Base-by-base conservation (phyloP, 768 basidiomycete genomes). In the Cyathus striatus region DNA sequence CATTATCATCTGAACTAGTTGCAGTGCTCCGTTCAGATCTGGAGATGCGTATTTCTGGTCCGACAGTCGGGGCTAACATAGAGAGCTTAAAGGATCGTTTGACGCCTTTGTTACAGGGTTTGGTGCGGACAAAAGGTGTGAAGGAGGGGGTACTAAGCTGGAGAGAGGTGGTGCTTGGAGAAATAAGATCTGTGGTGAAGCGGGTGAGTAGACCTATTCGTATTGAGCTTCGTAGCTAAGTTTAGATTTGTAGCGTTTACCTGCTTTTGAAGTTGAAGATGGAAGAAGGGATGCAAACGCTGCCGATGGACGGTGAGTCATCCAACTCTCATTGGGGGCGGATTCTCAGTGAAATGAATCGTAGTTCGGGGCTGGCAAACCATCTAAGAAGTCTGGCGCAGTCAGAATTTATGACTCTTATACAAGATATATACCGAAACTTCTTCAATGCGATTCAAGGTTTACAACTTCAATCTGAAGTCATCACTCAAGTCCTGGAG, bases 1-100 rank as follows among this genome's bases (percentile, higher is more conserved):
- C 87, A 0, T 67, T 96, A 18, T 82, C 90, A 5, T 69, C 77
- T 14, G 91, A 95, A 56, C 68, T 94, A 2, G 79, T 90, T n/a
- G 70, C 72, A 20, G 74, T 84, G 2, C 71, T 94, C 22, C 73
- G 76, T 37, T 68, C 71, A 38, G 89, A 90, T 60, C 65, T 93
- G 24, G 63, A 75, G 3, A 71, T 77, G 38, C 75, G 81, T 16
- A 70, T 34, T 26, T 21, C 4, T 3, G 30, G 10, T 10, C 20
- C n/a, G n/a, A 23, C 23, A 5, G 40, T n/a, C 7, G 16, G 26
- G 23, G 32, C 50, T 38, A 41, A 41, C 22, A 47, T 54, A 44
- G 57, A 75, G 47, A 69, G 68, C 1, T 56, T 90, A 38, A 72
- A 71, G 41, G 85, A 90, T 48, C 69, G 80, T 23, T 52, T 92